Conservation (phyloP, 768 basidiomycete genomes). For the Holtermannia corniformis region DNA sequence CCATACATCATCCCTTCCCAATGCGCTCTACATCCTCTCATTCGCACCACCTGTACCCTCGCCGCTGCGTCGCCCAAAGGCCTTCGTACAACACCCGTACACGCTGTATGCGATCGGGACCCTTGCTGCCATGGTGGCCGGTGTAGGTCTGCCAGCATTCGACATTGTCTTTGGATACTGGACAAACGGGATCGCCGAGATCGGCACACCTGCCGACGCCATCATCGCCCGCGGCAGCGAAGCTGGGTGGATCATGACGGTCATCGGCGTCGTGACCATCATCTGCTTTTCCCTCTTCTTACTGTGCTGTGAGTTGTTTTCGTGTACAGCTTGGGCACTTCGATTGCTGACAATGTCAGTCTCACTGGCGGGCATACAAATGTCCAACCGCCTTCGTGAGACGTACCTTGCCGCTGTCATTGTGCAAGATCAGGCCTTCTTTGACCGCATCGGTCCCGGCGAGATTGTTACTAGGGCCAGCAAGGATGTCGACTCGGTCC, state of each 20-base stretch:
- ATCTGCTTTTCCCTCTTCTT: slow-evolving; percentile 12
- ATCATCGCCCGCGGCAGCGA: slow-evolving; percentile 10
- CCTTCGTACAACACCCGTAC: slow-evolving; percentile 16
- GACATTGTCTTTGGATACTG: slow-evolving; percentile 28
- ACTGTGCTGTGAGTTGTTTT: slow-evolving; percentile 19
- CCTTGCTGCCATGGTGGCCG: slow-evolving; percentile 16
- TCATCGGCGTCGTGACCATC: slow-evolving; percentile 17
- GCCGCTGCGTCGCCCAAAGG: slow-evolving; percentile 6
- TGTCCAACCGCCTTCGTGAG: slow-evolving; percentile 18
- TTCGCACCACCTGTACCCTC: slow-evolving; percentile 24
- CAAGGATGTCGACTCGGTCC: slow-evolving; percentile 23
- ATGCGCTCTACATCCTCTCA: slow-evolving; percentile 23
- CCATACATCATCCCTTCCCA: slow-evolving; percentile 16
- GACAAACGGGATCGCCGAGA: slow-evolving; percentile 19
- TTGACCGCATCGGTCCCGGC: slow-evolving; percentile 27
- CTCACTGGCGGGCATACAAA: slow-evolving; percentile 14
- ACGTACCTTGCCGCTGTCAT: slow-evolving; percentile 24
- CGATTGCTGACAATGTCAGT: slow-evolving; percentile 5
- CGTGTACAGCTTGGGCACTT: neutral
- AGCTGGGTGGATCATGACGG: slow-evolving; percentile 25
- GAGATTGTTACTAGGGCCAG: slow-evolving; percentile 21
- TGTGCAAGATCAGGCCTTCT: slow-evolving; percentile 27
- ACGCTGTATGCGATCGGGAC: slow-evolving; percentile 18
- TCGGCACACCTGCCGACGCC: neutral
- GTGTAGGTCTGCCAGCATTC: slow-evolving; percentile 23